A percentile compares a stretch with the other conserved stretches of the same genome.
These are phyloP conservation scores for Chlorokybus atmophyticus DNA, from an alignment of 139 green algal genomes.

Conservation along the genomic window DNA sequence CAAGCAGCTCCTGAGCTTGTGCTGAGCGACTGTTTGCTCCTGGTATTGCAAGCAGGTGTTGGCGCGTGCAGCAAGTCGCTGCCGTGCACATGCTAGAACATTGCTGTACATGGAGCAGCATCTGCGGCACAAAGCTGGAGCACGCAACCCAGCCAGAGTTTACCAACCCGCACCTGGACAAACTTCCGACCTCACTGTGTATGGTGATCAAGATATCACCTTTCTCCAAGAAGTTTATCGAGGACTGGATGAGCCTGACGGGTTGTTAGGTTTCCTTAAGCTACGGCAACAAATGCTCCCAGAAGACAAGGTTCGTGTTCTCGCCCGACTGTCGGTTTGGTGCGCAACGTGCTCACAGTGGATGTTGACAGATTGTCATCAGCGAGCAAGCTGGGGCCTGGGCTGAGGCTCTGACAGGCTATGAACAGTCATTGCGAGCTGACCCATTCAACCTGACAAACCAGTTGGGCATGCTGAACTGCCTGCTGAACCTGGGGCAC, in stretches of 20 bases:
- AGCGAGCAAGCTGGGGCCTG: slow-evolving; percentile 76
- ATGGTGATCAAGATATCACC: slow-evolving; percentile 54
- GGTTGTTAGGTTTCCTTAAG: slow-evolving; percentile 35
- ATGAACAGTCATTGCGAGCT: slow-evolving; percentile 47
- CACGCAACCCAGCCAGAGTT: slow-evolving; percentile 59
- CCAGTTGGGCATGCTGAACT: slow-evolving; percentile 23
- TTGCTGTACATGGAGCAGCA: slow-evolving; percentile 74
- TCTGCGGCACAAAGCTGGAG: slow-evolving; percentile 45
- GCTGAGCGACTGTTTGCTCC: too few relatives aligned
- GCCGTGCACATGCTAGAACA: slow-evolving; percentile 64
- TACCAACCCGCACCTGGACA: too few relatives aligned
- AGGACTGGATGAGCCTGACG: slow-evolving; percentile 81
- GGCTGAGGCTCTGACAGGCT: slow-evolving; percentile 66
- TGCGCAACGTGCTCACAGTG: too few relatives aligned
- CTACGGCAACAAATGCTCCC: too few relatives aligned
- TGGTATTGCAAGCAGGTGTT: slow-evolving; percentile 19
- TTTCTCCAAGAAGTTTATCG: slow-evolving; percentile 81
- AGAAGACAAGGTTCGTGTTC: too few relatives aligned
- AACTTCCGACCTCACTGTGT: too few relatives aligned
- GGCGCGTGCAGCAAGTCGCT: slow-evolving; percentile 24
- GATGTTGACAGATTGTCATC: slow-evolving; percentile 57
- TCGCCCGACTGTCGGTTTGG: too few relatives aligned
- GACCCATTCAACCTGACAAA: slow-evolving; percentile 4
- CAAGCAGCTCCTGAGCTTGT: too few relatives aligned
- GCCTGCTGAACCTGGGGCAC: slow-evolving; percentile 57